phyloP scores from a whole-genome alignment of 2,329 filamentous ascomycete species.

The Tolypocladium paradoxum region DNA sequence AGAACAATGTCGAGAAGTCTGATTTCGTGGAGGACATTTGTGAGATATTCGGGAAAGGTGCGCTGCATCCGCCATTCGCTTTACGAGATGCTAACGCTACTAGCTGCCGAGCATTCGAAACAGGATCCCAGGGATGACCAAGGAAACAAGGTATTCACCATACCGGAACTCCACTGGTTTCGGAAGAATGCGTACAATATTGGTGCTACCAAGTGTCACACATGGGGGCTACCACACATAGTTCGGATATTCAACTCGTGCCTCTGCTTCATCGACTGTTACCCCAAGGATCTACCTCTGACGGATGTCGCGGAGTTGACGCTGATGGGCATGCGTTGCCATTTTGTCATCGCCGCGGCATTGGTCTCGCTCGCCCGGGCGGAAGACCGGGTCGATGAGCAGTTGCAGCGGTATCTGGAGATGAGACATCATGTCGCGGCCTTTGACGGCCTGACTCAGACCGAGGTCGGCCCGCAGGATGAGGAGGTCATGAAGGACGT shows the following conservation, averaged over 20 bases:
- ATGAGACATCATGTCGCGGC: slow-evolving; percentile 48
- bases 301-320: slow-evolving; percentile 35
- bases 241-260: slow-evolving; percentile 46
- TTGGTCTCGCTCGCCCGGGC: slow-evolving; percentile 40
- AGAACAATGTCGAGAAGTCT: background rate
- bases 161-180: slow-evolving; percentile 71
- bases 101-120: slow-evolving; percentile 18
- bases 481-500: slow-evolving; percentile 40
- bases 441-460: slow-evolving; percentile 41
- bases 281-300: slow-evolving; percentile 34
- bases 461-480: slow-evolving; percentile 26
- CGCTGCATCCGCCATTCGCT: slow-evolving; percentile 1
- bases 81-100: slow-evolving; percentile 3
- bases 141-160: slow-evolving; percentile 42
- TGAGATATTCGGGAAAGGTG: slow-evolving; percentile 34
- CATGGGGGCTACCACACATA: slow-evolving; percentile 42
- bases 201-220: slow-evolving; percentile 48
- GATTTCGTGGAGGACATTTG: slow-evolving; percentile 39
- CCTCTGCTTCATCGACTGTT: slow-evolving; percentile 38
- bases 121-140: slow-evolving; percentile 25
- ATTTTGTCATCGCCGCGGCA: slow-evolving; percentile 52
- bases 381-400: slow-evolving; percentile 35
- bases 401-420: slow-evolving; percentile 51
- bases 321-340: slow-evolving; percentile 55
- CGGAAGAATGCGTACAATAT: slow-evolving; percentile 73